Percentiles rank a stretch among this genome's conserved stretches.
phyloP scores from a whole-genome alignment of 306 rosid species.

The Elaeagnus macrophylla region DNA sequence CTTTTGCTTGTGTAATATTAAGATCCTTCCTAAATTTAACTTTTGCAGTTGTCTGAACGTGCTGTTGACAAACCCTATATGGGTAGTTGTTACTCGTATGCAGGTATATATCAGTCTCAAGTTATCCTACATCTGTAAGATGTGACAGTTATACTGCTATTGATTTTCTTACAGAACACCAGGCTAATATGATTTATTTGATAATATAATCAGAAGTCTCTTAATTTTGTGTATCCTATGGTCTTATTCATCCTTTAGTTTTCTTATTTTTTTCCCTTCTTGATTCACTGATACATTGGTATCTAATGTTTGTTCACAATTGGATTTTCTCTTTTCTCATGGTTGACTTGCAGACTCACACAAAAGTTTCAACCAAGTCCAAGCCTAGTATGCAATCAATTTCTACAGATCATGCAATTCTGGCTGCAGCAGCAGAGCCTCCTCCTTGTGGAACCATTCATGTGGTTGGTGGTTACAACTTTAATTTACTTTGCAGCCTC shows the following conservation, averaged over 20 bases:
- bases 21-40: constrained; percentile 14
- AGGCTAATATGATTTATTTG: no score
- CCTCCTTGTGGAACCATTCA: constrained; percentile 56
- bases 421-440: constrained; percentile 47
- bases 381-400: constrained; percentile 21
- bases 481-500: no score
- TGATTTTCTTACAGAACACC: no score
- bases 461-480: constrained; percentile 47
- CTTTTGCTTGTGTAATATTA: no score
- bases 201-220: no score
- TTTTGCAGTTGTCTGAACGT: constrained; percentile 84
- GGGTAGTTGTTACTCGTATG: constrained; percentile 92
- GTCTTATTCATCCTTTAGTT: no score
- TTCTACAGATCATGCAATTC: constrained; percentile 30
- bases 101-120: constrained; percentile 48
- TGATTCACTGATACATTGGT: no score
- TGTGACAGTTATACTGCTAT: constrained; percentile 1
- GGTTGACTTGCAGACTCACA: constrained; percentile 72
- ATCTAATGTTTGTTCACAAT: no score
- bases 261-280: no score
- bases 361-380: constrained; percentile 35
- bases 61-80: constrained; percentile 82
- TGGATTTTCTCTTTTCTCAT: no score
- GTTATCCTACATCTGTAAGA: constrained; percentile 10
- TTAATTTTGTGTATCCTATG: no score